These are phyloP conservation scores for Trichoderma orchidacearum DNA, from an alignment of 495 filamentous ascomycete genomes.

Conservation along the genomic window DNA sequence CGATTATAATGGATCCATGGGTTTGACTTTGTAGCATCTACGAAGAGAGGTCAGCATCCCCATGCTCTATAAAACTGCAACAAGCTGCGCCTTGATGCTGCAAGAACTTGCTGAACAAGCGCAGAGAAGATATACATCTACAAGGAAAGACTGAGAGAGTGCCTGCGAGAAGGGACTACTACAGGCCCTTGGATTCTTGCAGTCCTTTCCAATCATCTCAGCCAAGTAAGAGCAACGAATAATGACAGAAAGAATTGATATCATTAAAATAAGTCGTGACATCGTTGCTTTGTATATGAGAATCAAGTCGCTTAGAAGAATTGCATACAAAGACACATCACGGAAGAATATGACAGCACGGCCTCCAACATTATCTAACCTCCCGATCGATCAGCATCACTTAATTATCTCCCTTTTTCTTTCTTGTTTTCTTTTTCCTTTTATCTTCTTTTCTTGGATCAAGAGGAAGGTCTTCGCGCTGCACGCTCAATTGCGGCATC, in stretches of 20 bases:
- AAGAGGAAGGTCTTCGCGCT: conserved; percentile 9
- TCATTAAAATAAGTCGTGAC: not conserved
- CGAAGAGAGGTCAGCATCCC: not conserved
- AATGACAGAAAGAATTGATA: not conserved
- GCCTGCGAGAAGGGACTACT: not conserved
- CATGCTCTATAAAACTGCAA: not conserved
- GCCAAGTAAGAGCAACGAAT: not conserved
- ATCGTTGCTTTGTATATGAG: not conserved
- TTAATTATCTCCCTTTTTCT: too few species aligned
- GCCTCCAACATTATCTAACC: not conserved
- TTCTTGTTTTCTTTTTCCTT: too few species aligned
- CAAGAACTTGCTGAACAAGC: not conserved
- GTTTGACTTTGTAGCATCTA: too few species aligned
- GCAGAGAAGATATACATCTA: not conserved
- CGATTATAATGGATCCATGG: too few species aligned
- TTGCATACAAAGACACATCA: not conserved
- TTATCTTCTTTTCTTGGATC: not conserved
- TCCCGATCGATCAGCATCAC: too few species aligned
- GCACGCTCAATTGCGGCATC: conserved; percentile 33
- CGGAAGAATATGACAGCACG: not conserved
- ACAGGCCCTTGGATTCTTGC: not conserved
- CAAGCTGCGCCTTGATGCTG: not conserved
- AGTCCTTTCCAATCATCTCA: not conserved
- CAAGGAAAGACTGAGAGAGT: not conserved
- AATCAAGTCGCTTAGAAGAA: not conserved